Conservation (phyloP, 352 stramenopile species). For the Globisporangium perplexum region DNA sequence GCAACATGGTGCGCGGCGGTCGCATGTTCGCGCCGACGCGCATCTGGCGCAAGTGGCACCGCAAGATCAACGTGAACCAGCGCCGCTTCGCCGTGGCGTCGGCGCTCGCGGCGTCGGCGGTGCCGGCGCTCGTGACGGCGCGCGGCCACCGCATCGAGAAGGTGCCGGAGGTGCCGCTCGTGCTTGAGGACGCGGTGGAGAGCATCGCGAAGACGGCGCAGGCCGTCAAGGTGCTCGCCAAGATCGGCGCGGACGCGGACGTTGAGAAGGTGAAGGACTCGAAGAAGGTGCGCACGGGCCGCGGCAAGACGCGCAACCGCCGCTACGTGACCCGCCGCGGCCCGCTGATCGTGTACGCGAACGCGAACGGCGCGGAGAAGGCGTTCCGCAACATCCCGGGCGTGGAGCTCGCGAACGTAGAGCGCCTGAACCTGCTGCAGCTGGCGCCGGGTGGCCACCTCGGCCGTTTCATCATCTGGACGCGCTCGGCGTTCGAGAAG, state of each 20-base stretch:
- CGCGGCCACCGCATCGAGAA: slow-evolving; percentile 97
- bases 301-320: slow-evolving; percentile 99
- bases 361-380: slow-evolving; percentile 91
- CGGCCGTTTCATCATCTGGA: slow-evolving; percentile 99
- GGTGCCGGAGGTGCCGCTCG: slow-evolving; percentile 97
- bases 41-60: slow-evolving; percentile 99
- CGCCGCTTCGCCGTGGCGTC: slow-evolving; percentile 97
- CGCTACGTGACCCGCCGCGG: slow-evolving; percentile 94
- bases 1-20: slow-evolving; percentile 98
- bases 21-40: slow-evolving; percentile 99
- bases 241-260: slow-evolving; percentile 94
- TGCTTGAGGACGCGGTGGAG: slow-evolving; percentile 93
- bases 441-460: slow-evolving; percentile 98
- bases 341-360: slow-evolving; percentile 96
- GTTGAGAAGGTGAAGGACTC: slow-evolving; percentile 97
- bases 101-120: slow-evolving; percentile 94
- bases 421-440: slow-evolving; percentile 97
- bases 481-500: slow-evolving; percentile 95
- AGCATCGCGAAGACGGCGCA: slow-evolving; percentile 93
- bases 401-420: slow-evolving; percentile 97
- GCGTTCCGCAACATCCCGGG: slow-evolving; percentile 98
- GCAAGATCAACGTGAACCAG: slow-evolving; percentile 98
- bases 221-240: slow-evolving; percentile 93
- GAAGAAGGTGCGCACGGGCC: slow-evolving; percentile 96
- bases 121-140: slow-evolving; percentile 96